These are phyloP conservation scores for Pyricularia sp. DNA, from an alignment of 2,329 filamentous ascomycete species.

Conservation along the genomic window DNA sequence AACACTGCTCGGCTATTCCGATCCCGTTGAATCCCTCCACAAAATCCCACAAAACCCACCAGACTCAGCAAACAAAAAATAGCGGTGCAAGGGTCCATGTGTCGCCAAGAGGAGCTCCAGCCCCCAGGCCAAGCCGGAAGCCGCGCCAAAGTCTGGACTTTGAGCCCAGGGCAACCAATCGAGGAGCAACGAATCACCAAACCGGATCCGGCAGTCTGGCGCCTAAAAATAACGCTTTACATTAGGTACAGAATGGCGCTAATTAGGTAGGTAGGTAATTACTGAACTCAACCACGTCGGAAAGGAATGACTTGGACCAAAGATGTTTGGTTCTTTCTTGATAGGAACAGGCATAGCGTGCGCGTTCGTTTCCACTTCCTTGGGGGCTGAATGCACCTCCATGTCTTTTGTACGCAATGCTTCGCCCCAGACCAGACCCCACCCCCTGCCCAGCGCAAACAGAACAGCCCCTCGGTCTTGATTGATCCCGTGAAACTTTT, in stretches of 20 bases:
- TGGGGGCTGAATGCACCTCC: background rate
- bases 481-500: background rate
- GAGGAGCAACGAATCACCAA: background rate
- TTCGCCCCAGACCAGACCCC: background rate
- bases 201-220: background rate
- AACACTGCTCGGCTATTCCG: too few species aligned
- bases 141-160: background rate
- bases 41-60: too few species aligned
- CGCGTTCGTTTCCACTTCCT: background rate
- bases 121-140: background rate
- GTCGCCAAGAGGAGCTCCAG: background rate
- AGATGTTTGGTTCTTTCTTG: background rate
- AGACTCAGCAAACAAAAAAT: background rate
- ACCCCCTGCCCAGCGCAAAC: background rate
- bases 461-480: background rate
- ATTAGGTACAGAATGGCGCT: too few species aligned
- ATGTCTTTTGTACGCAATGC: background rate
- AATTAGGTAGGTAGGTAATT: too few species aligned
- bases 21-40: too few species aligned
- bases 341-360: background rate
- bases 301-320: too few species aligned
- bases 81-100: background rate
- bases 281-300: too few species aligned
- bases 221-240: background rate
- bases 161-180: background rate